Base-by-base conservation (phyloP, 2,329 filamentous ascomycete genomes). In the Ophiostoma quercus region DNA sequence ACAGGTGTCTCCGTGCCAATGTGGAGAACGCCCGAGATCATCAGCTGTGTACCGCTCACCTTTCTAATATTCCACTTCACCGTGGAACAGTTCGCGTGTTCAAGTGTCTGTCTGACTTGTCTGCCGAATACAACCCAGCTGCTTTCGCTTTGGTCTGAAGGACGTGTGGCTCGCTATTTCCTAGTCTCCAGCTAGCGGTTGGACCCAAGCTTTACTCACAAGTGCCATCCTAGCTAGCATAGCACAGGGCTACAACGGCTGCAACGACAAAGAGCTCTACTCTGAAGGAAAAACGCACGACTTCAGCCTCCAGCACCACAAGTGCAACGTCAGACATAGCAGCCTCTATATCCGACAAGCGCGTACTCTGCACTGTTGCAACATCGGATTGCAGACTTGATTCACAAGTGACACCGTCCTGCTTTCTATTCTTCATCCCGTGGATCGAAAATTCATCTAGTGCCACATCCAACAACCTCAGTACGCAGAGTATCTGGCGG, bases 241-340 rank as follows among this genome's bases (percentile, higher is more conserved):
- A 63, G 6, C 60, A 34, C 14, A 34, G 12, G 14, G 19, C 16
- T 37, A 37, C 60, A 63, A n/a, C 60, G 25, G 39, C 32, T 39
- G 37, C 60, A 63, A 29, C 57, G 47, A 54, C 16, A 47, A n/a
- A 57, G 51, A n/a, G 29, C 32, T 37, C 60, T 8, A 41, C 39
- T 41, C 11, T 41, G 39, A 12, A 25, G 12, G 57, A 16, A 32
- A 19, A 34, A 25, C 34, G 12, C 29, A 19, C 11, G 19, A 63
- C 32, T 63, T 57, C 43, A 29, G 29, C 29, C 32, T 63, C 25
- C 16, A 29, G 14, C 29, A 32, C 60, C 29, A 34, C 60, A 34
- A 63, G 60, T 63, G 32, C 60, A 63, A 63, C 60, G 29, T 39
- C 60, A 37, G 60, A 63, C 60, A 63, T 32, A 34, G 19, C 14